These are phyloP conservation scores for Allomyces javanicus DNA, from an alignment of 192 early-diverging fungal genomes.

Conservation along the genomic window DNA sequence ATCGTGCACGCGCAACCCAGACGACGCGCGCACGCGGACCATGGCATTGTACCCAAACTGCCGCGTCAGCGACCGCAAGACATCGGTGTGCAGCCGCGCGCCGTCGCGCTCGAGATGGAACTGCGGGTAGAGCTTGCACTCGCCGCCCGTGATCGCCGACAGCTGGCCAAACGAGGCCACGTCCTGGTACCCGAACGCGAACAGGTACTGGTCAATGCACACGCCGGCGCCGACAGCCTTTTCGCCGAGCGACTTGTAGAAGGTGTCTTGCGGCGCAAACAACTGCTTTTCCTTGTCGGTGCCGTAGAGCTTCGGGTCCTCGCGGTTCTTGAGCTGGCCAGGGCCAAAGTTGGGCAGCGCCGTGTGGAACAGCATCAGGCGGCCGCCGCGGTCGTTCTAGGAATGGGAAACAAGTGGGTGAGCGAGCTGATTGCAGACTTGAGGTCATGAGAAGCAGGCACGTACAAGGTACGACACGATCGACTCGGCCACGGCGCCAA, in stretches of 20 bases:
- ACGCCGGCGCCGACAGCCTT: slow-evolving; percentile 66
- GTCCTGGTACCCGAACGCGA: slow-evolving; percentile 75
- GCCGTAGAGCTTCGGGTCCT: slow-evolving; percentile 74
- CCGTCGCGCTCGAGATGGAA: slow-evolving; percentile 62
- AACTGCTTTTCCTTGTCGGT: slow-evolving; percentile 80
- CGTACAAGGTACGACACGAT: slow-evolving; percentile 2
- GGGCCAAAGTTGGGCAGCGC: slow-evolving; percentile 71
- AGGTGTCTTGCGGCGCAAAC: slow-evolving; percentile 66
- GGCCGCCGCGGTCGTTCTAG: slow-evolving; percentile 59
- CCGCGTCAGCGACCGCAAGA: slow-evolving; percentile 47
- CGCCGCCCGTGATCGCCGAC: slow-evolving; percentile 72
- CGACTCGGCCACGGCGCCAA: slow-evolving; percentile 65
- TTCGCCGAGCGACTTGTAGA: slow-evolving; percentile 65
- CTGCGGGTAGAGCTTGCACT: slow-evolving; percentile 56
- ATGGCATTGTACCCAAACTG: slow-evolving; percentile 73
- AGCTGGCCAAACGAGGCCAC: slow-evolving; percentile 62
- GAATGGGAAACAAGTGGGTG: too few relatives aligned
- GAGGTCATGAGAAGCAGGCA: too few relatives aligned
- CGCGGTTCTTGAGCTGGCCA: slow-evolving; percentile 65
- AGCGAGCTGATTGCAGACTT: background rate
- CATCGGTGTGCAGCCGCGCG: slow-evolving; percentile 45
- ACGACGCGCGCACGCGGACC: slow-evolving; percentile 73
- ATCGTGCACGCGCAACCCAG: slow-evolving; percentile 61
- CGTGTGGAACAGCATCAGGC: slow-evolving; percentile 74
- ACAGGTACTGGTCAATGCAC: slow-evolving; percentile 73